Evolutionary conservation across 208 protist genomes (phyloP), one percentile per base, ranked within the genome.

Genomic region (Trypanosoma congolense): DNA sequence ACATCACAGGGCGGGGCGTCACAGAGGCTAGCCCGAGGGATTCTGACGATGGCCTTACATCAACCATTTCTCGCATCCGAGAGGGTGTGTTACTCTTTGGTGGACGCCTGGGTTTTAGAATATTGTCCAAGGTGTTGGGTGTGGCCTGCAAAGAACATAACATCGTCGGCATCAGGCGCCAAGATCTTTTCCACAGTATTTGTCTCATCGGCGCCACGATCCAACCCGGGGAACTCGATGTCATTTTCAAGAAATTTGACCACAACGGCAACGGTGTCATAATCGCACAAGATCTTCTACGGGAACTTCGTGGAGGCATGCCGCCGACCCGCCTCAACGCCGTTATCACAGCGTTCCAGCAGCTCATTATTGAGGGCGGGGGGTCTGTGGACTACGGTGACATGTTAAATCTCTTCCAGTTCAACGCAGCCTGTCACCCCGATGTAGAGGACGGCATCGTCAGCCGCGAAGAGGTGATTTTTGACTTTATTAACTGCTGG

Each of bases 401-500:
- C 46, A 87, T 96, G 68, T 63, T 73, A 30, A 61, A 70, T 26
- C 64, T 93, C 18, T 96, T 78, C 68, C 45, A 69, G 49, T 60
- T 62, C 26, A 93, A 92, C 52, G 76, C 75, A 4, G 28, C 56
- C 26, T 5, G 35, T 1, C 74, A 91, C 54, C 85, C 86, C 3
- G 80, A 93, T 52, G 83, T 92, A 25, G 56, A 75, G 9, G 75
- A 82, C 36, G 77, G 83, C 25, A 46, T 78, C 41, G 56, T 87
- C 8, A 75, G 54, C 14, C 65, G 68, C 26, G 83, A 84, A 56
- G 76, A 95, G 73, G 77, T 65, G 16, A 61, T 92, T 24, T 60
- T 73, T n/a, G 89, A 92, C 46, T 95, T 93, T 57, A 76, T 90
- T 56, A 78, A 54, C 48, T 70, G 65, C 65, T 93, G 84, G 86